A percentile compares a stretch with the other conserved stretches of the same genome.
These are phyloP conservation scores for Scolecobasidium constrictum DNA, from an alignment of 2,329 filamentous ascomycete species.

Conservation along the genomic window DNA sequence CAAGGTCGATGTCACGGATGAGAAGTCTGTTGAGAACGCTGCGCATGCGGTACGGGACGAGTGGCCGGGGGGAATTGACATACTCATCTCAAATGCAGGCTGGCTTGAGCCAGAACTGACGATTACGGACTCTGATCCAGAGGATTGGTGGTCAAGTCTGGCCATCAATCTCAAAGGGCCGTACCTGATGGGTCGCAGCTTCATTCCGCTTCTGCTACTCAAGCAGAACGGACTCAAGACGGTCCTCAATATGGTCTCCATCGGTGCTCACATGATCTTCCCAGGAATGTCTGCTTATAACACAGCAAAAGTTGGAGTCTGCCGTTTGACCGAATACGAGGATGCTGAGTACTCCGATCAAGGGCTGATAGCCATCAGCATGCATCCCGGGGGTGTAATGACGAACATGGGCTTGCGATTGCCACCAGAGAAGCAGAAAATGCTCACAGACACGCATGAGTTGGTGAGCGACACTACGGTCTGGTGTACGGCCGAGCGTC, in stretches of 20 bases:
- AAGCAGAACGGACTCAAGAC: slow-evolving; percentile 10
- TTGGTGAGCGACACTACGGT: slow-evolving; percentile 17
- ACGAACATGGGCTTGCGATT: slow-evolving; percentile 2
- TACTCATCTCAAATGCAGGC: slow-evolving; percentile 40
- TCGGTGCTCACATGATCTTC: slow-evolving; percentile 2
- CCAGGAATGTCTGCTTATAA: slow-evolving; percentile 5
- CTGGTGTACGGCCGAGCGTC: slow-evolving; percentile 16
- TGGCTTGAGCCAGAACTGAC: slow-evolving; percentile 19
- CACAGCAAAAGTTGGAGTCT: slow-evolving; percentile 4
- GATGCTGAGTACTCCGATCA: slow-evolving; percentile 6
- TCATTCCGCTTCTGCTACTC: slow-evolving; percentile 15
- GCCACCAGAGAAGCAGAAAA: slow-evolving; percentile 1
- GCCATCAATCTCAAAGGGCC: slow-evolving; percentile 40
- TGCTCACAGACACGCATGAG: slow-evolving; percentile 12
- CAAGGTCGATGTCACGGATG: slow-evolving; percentile 31
- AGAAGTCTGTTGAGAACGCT: slow-evolving; percentile 24
- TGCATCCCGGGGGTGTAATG: slow-evolving; percentile 9
- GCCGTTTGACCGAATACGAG: slow-evolving; percentile 8
- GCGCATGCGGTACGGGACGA: slow-evolving; percentile 20
- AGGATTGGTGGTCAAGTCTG: slow-evolving; percentile 28
- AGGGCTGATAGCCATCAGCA: background rate
- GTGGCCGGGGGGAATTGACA: slow-evolving; percentile 28
- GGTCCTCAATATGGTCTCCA: slow-evolving; percentile 3
- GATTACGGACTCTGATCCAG: slow-evolving; percentile 24
- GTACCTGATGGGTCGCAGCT: slow-evolving; percentile 34